Conservation (phyloP, 2,329 filamentous ascomycete genomes). For the Colletotrichum gloeosporioides region DNA sequence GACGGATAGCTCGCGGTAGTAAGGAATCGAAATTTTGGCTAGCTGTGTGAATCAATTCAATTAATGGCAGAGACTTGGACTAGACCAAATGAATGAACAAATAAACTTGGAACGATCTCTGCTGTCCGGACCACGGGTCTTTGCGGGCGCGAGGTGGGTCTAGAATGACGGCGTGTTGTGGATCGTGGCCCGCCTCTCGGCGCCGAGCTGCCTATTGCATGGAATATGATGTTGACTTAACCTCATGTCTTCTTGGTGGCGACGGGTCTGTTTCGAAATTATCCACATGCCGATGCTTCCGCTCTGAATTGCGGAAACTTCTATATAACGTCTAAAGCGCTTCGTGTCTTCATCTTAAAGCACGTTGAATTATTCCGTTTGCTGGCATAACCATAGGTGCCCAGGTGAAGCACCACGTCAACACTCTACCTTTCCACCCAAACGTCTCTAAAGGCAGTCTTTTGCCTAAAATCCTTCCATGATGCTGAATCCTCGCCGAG, state of each 20-base stretch:
- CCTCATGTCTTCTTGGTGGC: neutral
- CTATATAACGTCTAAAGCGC: neutral
- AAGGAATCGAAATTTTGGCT: neutral
- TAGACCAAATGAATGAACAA: fast-evolving
- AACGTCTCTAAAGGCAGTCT: fast-evolving
- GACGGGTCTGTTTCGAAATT: neutral
- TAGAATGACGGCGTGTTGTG: neutral
- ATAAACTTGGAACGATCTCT: fast-evolving
- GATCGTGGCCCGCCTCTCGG: neutral
- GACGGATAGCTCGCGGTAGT: neutral
- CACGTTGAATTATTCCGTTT: no score
- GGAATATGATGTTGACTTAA: neutral
- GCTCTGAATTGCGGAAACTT: no score
- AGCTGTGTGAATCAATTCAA: neutral
- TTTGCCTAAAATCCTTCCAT: fast-evolving
- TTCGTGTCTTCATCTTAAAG: neutral
- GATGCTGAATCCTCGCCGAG: neutral
- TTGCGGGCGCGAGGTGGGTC: neutral
- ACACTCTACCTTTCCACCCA: fast-evolving
- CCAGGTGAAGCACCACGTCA: no score
- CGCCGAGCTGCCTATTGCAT: neutral
- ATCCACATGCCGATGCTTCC: fast-evolving
- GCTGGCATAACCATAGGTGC: no score
- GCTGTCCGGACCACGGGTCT: neutral
- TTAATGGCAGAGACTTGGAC: fast-evolving